Conservation (phyloP, 164 flowering plant species). For the Protea cynaroides region DNA sequence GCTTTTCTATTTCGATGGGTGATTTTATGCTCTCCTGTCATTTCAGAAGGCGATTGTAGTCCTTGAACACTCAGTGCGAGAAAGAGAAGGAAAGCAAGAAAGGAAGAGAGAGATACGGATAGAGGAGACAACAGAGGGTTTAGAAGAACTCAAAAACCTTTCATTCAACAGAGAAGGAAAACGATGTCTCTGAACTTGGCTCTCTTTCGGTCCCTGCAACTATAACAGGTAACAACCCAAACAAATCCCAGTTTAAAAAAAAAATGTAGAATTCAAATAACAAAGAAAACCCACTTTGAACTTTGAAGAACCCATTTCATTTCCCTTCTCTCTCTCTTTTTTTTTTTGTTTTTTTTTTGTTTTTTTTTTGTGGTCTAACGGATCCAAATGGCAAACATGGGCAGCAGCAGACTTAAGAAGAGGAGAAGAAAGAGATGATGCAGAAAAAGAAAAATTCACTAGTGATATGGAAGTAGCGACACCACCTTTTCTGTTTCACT, state of each 20-base stretch:
- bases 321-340: no score
- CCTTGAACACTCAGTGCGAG: slow-evolving; percentile 1
- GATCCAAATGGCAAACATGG: slow-evolving; percentile 5
- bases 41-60: slow-evolving; percentile 30
- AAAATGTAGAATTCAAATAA: no score
- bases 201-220: slow-evolving; percentile 39
- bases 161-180: slow-evolving; percentile 44
- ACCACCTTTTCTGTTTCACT: slow-evolving; percentile 6
- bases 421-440: slow-evolving; percentile 21
- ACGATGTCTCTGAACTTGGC: slow-evolving; percentile 49
- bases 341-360: no score
- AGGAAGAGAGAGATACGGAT: slow-evolving; percentile 24
- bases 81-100: slow-evolving; percentile 17
- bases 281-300: no score
- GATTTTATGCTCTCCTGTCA: slow-evolving; percentile 14
- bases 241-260: no score
- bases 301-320: no score
- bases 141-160: slow-evolving; percentile 26
- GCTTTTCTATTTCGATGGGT: background rate
- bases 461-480: slow-evolving; percentile 43
- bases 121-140: slow-evolving; percentile 16
- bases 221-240: background rate
- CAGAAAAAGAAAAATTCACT: slow-evolving; percentile 19
- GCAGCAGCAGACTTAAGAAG: background rate
- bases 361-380: background rate